Conservation (phyloP, 78 protist species). For the slime mould (Dictyostelium discoideum) region dicty_2.7 NC_007091.3:3737501-3738000, state of each 20-base stretch:
- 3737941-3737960: background rate
- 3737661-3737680: background rate
- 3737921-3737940: background rate
- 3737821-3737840: no score
- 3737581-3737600: background rate
- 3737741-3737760: background rate
- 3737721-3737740: background rate
- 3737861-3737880: background rate
- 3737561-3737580: background rate
- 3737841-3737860: background rate
- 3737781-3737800: background rate
- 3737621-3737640: background rate
- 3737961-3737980: background rate
- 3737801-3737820: background rate
- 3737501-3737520: background rate
- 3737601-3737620: background rate
- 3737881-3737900: background rate
- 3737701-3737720: background rate
- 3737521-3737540: background rate
- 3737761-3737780: background rate
- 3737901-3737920: background rate
- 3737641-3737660: background rate
- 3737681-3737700: background rate
- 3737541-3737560: background rate
- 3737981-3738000: conserved; percentile 18